A percentile compares a stretch with the other conserved stretches of the same genome.
Evolutionary conservation across 768 basidiomycete species (phyloP).

Genomic region (Vararia minispora): DNA sequence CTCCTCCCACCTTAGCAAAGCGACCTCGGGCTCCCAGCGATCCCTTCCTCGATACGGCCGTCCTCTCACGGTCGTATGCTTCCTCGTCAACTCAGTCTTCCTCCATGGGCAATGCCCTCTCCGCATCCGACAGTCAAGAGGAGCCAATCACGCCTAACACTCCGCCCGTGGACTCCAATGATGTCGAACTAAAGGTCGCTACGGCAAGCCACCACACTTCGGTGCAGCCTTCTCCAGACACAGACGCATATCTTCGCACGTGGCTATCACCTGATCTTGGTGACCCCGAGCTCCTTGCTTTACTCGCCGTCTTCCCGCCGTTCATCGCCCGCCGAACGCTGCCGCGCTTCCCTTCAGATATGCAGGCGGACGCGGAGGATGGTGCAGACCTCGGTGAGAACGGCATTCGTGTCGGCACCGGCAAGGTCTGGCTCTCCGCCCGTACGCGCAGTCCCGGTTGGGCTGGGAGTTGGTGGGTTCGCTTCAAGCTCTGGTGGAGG

Average conservation of each 20-base stretch:
- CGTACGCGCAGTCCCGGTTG: conserved; percentile 51
- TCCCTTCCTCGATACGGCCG: conserved; percentile 67
- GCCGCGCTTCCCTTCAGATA: conserved; percentile 54
- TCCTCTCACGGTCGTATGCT: conserved; percentile 42
- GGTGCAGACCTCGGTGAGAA: conserved; percentile 48
- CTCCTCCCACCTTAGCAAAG: conserved; percentile 38
- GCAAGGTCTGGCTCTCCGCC: conserved; percentile 66
- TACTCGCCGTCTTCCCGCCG: conserved; percentile 66
- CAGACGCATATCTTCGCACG: conserved; percentile 49
- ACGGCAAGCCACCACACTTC: conserved; percentile 15
- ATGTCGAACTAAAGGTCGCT: conserved; percentile 20
- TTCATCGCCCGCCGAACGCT: conserved; percentile 62
- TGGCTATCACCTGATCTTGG: conserved; percentile 77
- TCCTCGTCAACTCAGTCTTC: conserved; percentile 35
- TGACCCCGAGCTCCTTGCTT: conserved; percentile 59
- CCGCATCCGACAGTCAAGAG: conserved; percentile 25
- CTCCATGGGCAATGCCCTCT: conserved; percentile 15
- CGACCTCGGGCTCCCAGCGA: conserved; percentile 68
- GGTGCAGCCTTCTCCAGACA: conserved; percentile 21
- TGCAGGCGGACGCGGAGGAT: conserved; percentile 55
- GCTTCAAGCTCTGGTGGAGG: conserved; percentile 72
- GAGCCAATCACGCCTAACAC: conserved; percentile 30
- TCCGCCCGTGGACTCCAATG: conserved; percentile 24
- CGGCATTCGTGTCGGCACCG: conserved; percentile 69
- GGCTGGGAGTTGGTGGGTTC: conserved; percentile 72